Evolutionary conservation across 768 basidiomycete genomes (phyloP), one percentile per base, ranked within the genome.

Genomic region (Russula ochroleuca): DNA sequence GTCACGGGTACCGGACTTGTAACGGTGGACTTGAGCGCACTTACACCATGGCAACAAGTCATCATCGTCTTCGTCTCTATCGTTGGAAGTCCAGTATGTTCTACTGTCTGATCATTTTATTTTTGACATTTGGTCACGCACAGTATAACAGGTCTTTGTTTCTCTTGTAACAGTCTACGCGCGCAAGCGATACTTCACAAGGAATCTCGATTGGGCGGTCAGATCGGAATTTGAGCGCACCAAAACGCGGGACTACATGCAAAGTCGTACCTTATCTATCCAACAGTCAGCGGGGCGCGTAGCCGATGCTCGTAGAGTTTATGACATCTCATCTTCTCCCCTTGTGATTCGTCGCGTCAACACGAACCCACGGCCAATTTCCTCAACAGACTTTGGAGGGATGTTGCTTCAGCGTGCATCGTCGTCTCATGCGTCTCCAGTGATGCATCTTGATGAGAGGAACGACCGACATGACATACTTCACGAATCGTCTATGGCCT

Each of bases 121-220:
- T 40, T 25, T 14, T 28, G 3, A 17, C 19, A 45, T 28, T 45
- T 54, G 51, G 5, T 41, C 59, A 2, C 62, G 64, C 47, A 62
- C 25, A n/a, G 58, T 7, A 13, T 51, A 6, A 7, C 60, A 77
- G 70, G 72, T 74, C 3, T 70, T 71, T 53, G 78, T 79, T 17
- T 75, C 77, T 2, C 75, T 78, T 72, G 62, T 79, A 28, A 75
- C 77, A 23, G 77, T 80, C 35, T 68, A 74, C 43, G 70, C 79
- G 15, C 71, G 79, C 21, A 70, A 74, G 72, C 58, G 52, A n/a
- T 54, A 64, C 50, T 48, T 64, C 74, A 41, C 31, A 63, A 59
- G 9, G 31, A 25, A 49, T 43, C 52, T 62, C 28, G n/a, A 47
- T 19, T 35, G 31, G 47, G 43, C 25, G 23, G 61, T 57, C 28